Evolutionary conservation across 2,329 filamentous ascomycete species (phyloP).

Genomic region (Phyllosticta ampelicida): DNA sequence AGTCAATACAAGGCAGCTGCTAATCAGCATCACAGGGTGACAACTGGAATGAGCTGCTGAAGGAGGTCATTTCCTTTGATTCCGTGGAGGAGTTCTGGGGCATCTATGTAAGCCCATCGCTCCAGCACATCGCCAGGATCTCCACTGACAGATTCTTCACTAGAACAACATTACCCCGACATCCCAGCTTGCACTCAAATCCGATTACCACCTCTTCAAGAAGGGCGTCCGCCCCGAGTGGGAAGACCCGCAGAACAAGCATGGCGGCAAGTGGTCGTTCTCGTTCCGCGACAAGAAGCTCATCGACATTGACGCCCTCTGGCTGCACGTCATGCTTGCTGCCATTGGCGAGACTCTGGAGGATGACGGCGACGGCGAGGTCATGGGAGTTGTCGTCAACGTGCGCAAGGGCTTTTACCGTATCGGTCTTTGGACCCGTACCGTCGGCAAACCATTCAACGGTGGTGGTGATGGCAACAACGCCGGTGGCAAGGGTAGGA

Average conservation of each 20-base stretch:
- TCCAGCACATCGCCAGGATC: neutral
- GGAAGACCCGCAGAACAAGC: slow-evolving; percentile 98
- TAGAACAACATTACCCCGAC: slow-evolving; percentile 98
- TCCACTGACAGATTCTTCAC: slow-evolving; percentile 2
- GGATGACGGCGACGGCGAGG: slow-evolving; percentile 85
- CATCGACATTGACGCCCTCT: slow-evolving; percentile 86
- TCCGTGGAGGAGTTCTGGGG: slow-evolving; percentile 99
- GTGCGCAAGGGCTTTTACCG: slow-evolving; percentile 97
- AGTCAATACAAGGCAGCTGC: neutral
- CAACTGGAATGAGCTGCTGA: slow-evolving; percentile 97
- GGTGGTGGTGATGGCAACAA: slow-evolving; percentile 63
- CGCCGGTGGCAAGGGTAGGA: slow-evolving; percentile 66
- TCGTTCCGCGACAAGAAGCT: slow-evolving; percentile 92
- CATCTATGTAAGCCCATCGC: slow-evolving; percentile 69
- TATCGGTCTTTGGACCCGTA: slow-evolving; percentile 94
- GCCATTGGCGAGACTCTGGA: slow-evolving; percentile 98
- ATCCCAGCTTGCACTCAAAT: slow-evolving; percentile 91
- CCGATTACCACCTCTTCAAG: slow-evolving; percentile 99
- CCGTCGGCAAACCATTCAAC: slow-evolving; percentile 73
- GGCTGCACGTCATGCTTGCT: slow-evolving; percentile 93
- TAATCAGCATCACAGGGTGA: slow-evolving; percentile 54
- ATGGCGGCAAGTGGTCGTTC: slow-evolving; percentile 98
- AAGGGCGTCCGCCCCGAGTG: slow-evolving; percentile 92
- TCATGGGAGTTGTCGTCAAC: slow-evolving; percentile 99
- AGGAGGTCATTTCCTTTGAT: slow-evolving; percentile 97